These are phyloP conservation scores for Tricholoma saponaceum DNA, from an alignment of 768 basidiomycete genomes.

Conservation along the genomic window DNA sequence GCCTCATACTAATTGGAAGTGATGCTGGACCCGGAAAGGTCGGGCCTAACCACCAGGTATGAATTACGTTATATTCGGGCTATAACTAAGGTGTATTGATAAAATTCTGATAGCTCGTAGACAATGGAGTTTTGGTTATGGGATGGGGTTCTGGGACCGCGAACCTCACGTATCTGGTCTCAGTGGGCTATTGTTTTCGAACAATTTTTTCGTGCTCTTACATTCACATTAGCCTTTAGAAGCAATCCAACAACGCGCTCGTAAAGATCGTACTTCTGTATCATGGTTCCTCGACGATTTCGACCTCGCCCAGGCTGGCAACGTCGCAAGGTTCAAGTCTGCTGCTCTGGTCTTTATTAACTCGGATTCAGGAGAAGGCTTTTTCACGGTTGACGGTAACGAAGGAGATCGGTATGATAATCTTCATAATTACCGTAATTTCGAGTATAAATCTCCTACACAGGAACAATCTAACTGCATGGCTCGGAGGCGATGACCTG, in stretches of 20 bases:
- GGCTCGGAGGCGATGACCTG: slow-evolving; percentile 69
- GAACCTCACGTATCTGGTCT: slow-evolving; percentile 74
- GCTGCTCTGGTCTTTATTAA: slow-evolving; percentile 80
- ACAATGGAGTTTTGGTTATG: slow-evolving; percentile 76
- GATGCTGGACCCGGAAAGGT: slow-evolving; percentile 54
- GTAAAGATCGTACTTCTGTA: slow-evolving; percentile 59
- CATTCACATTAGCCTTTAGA: slow-evolving; percentile 68
- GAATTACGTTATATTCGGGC: background rate
- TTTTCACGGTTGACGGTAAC: slow-evolving; percentile 78
- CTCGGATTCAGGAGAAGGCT: slow-evolving; percentile 81
- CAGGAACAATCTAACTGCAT: slow-evolving; percentile 67
- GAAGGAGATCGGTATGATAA: slow-evolving; percentile 57
- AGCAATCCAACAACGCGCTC: slow-evolving; percentile 73
- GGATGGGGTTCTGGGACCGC: slow-evolving; percentile 91
- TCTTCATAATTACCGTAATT: background rate
- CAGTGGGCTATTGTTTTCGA: slow-evolving; percentile 37
- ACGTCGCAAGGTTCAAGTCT: slow-evolving; percentile 44
- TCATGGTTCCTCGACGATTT: slow-evolving; percentile 72
- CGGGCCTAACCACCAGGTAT: slow-evolving; percentile 59
- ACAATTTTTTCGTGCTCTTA: too few species aligned
- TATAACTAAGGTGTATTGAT: background rate
- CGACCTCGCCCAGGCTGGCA: slow-evolving; percentile 47
- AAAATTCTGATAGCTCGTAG: slow-evolving; percentile 34
- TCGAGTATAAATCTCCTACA: background rate
- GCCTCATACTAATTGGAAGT: slow-evolving; percentile 58